A percentile compares a stretch with the other conserved stretches of the same genome.
Conservation (phyloP, 129 eudicot genomes). For the Lactuca sativa region DNA sequence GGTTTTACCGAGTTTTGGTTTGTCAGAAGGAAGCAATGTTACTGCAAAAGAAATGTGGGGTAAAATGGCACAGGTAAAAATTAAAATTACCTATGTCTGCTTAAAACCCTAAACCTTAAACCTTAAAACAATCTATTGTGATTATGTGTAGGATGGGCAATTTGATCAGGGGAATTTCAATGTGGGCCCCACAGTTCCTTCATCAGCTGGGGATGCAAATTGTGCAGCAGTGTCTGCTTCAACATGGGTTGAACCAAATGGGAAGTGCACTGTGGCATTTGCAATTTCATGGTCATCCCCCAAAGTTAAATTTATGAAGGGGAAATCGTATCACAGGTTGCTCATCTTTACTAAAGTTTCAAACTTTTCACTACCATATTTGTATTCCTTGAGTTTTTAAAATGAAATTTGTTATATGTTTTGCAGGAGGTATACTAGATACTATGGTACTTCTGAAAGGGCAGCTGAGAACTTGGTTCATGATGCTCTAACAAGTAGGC, state of each 20-base stretch:
- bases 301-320: conserved; percentile 83
- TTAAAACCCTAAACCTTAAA: not conserved
- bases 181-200: conserved; percentile 75
- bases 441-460: conserved; percentile 81
- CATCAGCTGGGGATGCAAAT: conserved; percentile 89
- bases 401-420: not conserved
- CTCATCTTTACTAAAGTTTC: not conserved
- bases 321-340: conserved; percentile 90
- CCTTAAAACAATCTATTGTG: not conserved
- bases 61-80: conserved; percentile 73
- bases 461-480: conserved; percentile 89
- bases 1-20: conserved; percentile 85
- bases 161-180: conserved; percentile 73
- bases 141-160: conserved; percentile 68
- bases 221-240: conserved; percentile 98
- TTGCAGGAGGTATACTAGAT: conserved; percentile 86
- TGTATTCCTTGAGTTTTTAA: not conserved
- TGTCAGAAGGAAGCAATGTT: conserved; percentile 67
- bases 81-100: too few species aligned
- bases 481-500: conserved; percentile 82
- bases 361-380: not conserved
- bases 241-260: conserved; percentile 97
- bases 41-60: conserved; percentile 98
- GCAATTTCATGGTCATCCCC: conserved; percentile 97
- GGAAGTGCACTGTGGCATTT: conserved; percentile 94